Evolutionary conservation across 768 basidiomycete species (phyloP).

Genomic region (Filobasidium floriforme): DNA sequence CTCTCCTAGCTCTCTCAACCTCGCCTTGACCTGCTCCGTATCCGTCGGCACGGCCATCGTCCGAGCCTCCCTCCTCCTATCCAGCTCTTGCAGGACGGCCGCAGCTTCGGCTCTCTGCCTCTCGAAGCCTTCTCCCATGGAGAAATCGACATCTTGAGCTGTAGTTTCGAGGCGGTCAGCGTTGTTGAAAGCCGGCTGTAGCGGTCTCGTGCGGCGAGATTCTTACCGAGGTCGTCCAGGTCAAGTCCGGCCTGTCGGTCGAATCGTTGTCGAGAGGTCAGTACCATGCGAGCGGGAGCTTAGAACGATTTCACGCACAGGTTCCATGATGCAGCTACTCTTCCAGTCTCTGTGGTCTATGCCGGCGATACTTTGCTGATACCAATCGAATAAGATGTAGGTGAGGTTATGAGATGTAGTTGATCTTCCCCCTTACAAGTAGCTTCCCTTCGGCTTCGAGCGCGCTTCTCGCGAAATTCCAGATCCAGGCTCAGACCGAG

Average conservation of each 20-base stretch:
- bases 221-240: slow-evolving; percentile 12
- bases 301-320: background rate
- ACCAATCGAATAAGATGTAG: no score
- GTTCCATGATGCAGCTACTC: background rate
- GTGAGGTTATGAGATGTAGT: no score
- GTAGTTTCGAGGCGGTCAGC: slow-evolving; percentile 18
- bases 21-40: slow-evolving; percentile 81
- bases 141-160: slow-evolving; percentile 27
- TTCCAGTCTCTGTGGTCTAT: background rate
- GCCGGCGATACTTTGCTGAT: no score
- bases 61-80: slow-evolving; percentile 90
- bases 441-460: no score
- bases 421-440: no score
- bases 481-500: no score
- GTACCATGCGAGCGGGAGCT: background rate
- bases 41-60: slow-evolving; percentile 93
- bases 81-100: slow-evolving; percentile 87
- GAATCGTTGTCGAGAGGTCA: background rate
- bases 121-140: slow-evolving; percentile 40
- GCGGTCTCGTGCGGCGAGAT: background rate
- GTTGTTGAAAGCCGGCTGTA: background rate
- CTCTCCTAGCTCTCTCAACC: slow-evolving; percentile 86
- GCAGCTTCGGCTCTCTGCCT: slow-evolving; percentile 53
- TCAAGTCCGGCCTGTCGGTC: slow-evolving; percentile 12
- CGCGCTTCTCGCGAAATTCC: no score